Conservation (phyloP, 805 yeast genomes). For the Ogataea polymorpha region DNA sequence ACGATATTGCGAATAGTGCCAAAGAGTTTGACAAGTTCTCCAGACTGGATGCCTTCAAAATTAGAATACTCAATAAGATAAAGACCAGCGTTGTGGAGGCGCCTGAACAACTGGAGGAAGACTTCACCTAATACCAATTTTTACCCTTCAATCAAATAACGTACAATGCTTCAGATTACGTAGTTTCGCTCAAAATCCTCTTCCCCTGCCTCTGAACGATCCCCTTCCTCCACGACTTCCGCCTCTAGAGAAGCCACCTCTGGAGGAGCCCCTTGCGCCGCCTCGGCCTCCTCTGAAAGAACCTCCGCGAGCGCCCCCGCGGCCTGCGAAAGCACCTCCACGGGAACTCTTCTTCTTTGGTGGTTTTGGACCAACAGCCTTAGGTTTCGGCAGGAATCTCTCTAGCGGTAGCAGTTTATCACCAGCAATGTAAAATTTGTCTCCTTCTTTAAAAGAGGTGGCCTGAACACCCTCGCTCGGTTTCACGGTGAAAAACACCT, state of each 20-base stretch:
- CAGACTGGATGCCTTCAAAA: slow-evolving; percentile 88
- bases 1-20: slow-evolving; percentile 67
- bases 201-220: slow-evolving; percentile 40
- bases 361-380: slow-evolving; percentile 78
- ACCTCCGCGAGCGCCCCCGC: slow-evolving; percentile 41
- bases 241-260: slow-evolving; percentile 42
- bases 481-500: slow-evolving; percentile 95
- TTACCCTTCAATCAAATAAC: neutral
- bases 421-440: slow-evolving; percentile 91
- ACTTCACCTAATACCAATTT: slow-evolving; percentile 27
- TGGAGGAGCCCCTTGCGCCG: slow-evolving; percentile 39
- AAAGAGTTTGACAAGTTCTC: slow-evolving; percentile 83
- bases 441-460: slow-evolving; percentile 88
- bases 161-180: slow-evolving; percentile 9
- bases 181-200: slow-evolving; percentile 17
- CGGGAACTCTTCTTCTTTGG: slow-evolving; percentile 65
- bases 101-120: slow-evolving; percentile 34
- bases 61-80: slow-evolving; percentile 75
- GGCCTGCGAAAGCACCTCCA: slow-evolving; percentile 48
- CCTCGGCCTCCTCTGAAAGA: slow-evolving; percentile 40
- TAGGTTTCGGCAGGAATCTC: slow-evolving; percentile 95
- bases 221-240: slow-evolving; percentile 34
- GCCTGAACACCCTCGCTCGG: slow-evolving; percentile 97
- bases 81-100: slow-evolving; percentile 45
- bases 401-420: slow-evolving; percentile 95